phyloP scores from a whole-genome alignment of 257 asterid genomes.

The Penstemon eatonii region DNA sequence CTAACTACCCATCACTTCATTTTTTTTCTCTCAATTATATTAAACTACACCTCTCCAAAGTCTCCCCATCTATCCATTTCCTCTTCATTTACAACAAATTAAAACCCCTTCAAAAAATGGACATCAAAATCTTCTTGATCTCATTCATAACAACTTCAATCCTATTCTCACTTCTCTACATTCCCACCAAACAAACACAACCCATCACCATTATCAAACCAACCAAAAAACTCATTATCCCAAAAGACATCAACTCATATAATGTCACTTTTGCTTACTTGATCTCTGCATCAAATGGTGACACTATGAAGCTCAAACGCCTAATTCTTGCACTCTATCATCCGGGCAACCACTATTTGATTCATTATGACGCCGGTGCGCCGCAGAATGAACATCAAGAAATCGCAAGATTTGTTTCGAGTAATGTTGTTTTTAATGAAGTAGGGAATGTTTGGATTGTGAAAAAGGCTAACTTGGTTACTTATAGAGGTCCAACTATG shows the following conservation, averaged over 20 bases:
- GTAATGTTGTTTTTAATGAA: slow-evolving; percentile 48
- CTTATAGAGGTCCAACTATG: slow-evolving; percentile 94
- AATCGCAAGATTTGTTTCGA: slow-evolving; percentile 59
- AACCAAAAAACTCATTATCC: slow-evolving; percentile 43
- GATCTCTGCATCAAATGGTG: slow-evolving; percentile 82
- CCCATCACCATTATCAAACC: slow-evolving; percentile 54
- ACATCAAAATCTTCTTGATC: slow-evolving; percentile 47
- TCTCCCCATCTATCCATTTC: not conserved
- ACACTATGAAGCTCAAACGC: slow-evolving; percentile 69
- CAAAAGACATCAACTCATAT: slow-evolving; percentile 43
- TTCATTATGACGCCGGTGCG: slow-evolving; percentile 77
- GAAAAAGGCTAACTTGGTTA: slow-evolving; percentile 64
- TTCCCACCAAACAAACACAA: slow-evolving; percentile 42
- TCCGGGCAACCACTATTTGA: slow-evolving; percentile 68
- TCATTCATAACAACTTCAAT: slow-evolving; percentile 52
- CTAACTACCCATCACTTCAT: slow-evolving; percentile 21
- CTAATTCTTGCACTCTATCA: slow-evolving; percentile 74
- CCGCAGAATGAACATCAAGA: slow-evolving; percentile 61
- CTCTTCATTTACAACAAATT: not conserved
- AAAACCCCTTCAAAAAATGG: slow-evolving; percentile 40
- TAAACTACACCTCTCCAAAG: not conserved
- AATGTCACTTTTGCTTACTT: slow-evolving; percentile 81
- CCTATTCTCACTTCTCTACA: slow-evolving; percentile 54
- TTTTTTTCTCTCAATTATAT: not conserved
- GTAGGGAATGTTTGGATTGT: slow-evolving; percentile 82